Base-by-base conservation (phyloP, 2,329 filamentous ascomycete species). In the Paracorniculantispora psalliotae region DNA sequence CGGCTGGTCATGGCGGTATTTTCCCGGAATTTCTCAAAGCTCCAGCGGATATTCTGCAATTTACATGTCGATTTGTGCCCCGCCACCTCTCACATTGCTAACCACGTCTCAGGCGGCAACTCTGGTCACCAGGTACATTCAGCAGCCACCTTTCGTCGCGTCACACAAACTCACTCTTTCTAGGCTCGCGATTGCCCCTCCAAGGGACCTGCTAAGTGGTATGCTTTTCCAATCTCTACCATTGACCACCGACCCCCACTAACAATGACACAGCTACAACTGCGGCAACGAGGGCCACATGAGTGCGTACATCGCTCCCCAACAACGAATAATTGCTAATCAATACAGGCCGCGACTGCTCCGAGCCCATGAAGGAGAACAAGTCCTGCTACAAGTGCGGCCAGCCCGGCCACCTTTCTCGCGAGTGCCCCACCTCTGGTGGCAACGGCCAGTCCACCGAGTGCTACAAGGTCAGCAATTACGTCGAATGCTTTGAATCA, bases 391-490 rank as follows among this genome's bases (percentile, higher is more conserved):
- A 89, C 79, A 84, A 88, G 69, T 92, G 89, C 80, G 90, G 90
- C 72, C 85, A 90, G 75, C 78, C 86, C 66, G 93, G 92, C 63
- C 93, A 97, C 82, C 90, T 97, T 74, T 94, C 90, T 68, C 92
- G 93, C 68, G 92, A 97, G 71, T 92, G 89, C 80, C 85, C 77
- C 73, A 78, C 80, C 64, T 78, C 77, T 72, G 78, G 77, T 63
- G 74, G 77, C 63, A 77, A 77, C 66, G 71, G 69, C 66, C 73
- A 77, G 64, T 73, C 77, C 59, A 82, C 88, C 67, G 89, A 96
- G 79, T 96, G 92, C 86, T 97, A 97, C 87, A 97, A 97, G 81
- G 82, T 79, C 68, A 57, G 72, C 3, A 39, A 10, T n/a, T 12
- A 4, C 12, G n/a, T 13, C 23, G 15, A 3, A 35, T 21, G 15